phyloP scores from a whole-genome alignment of 805 yeast genomes.

The Starmerella apis region DNA sequence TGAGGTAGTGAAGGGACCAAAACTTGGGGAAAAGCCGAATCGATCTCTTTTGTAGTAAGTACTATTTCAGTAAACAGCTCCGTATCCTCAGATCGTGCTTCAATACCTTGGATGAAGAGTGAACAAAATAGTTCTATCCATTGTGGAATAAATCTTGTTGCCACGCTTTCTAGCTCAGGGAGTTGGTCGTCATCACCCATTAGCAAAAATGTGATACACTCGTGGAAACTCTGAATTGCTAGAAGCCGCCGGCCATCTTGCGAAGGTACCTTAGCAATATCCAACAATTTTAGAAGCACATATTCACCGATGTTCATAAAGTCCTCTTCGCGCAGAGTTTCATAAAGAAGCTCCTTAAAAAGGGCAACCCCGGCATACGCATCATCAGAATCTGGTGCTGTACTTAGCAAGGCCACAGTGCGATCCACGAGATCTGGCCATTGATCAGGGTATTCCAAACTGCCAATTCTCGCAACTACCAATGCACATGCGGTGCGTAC shows the following conservation, averaged over 20 bases:
- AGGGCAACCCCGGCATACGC: constrained; percentile 33
- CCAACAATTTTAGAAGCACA: constrained; percentile 22
- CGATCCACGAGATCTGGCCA: constrained; percentile 59
- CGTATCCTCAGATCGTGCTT: not conserved
- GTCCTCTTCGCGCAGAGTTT: constrained; percentile 73
- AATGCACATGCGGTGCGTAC: constrained; percentile 59
- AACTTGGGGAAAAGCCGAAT: constrained; percentile 23
- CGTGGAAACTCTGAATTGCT: constrained; percentile 31
- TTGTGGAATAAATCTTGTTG: constrained; percentile 15
- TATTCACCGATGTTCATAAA: constrained; percentile 57
- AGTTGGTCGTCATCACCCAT: constrained; percentile 28
- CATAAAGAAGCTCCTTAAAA: constrained; percentile 66
- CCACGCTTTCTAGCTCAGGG: constrained; percentile 18
- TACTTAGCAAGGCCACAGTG: constrained; percentile 28
- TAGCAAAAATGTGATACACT: constrained; percentile 28
- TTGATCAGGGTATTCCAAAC: constrained; percentile 87
- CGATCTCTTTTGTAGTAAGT: constrained; percentile 21
- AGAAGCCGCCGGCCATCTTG: constrained; percentile 14
- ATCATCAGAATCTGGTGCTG: constrained; percentile 35
- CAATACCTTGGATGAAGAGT: constrained; percentile 2
- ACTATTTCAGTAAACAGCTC: constrained; percentile 6
- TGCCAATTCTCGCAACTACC: constrained; percentile 72
- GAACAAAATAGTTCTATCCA: constrained; percentile 18
- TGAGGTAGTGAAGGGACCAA: constrained; percentile 20
- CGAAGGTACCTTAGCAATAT: constrained; percentile 20